Conservation (phyloP, 805 yeast genomes). For the Candida maltosa region DNA sequence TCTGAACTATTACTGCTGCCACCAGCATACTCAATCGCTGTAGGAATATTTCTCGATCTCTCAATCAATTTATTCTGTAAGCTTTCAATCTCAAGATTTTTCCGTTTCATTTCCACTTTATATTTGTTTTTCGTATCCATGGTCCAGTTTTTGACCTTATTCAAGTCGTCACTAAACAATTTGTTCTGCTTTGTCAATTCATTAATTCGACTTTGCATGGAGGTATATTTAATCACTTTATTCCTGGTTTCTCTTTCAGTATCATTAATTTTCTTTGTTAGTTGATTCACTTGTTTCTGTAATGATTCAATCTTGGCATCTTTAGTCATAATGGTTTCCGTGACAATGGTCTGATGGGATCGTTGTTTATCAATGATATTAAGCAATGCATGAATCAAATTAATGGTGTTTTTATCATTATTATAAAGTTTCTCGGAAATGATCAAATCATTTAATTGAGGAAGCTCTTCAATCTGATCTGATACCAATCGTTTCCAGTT, state of each 20-base stretch:
- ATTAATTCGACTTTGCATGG: constrained; percentile 13
- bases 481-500: constrained; percentile 29
- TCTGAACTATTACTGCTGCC: constrained; percentile 11
- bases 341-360: constrained; percentile 27
- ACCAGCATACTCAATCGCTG: constrained; percentile 24
- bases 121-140: constrained; percentile 29
- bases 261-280: constrained; percentile 13
- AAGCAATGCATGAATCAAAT: constrained; percentile 31
- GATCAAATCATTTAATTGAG: constrained; percentile 13
- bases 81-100: constrained; percentile 27
- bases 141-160: constrained; percentile 24
- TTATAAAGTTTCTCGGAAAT: constrained; percentile 28
- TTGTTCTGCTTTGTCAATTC: constrained; percentile 18
- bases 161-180: constrained; percentile 26
- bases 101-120: constrained; percentile 32
- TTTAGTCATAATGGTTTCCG: constrained; percentile 23
- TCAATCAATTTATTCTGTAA: constrained; percentile 34
- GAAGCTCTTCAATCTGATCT: constrained; percentile 18
- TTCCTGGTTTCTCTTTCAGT: constrained; percentile 10
- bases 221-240: constrained; percentile 18
- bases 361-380: constrained; percentile 31
- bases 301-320: constrained; percentile 25
- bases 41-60: constrained; percentile 23
- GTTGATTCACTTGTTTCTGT: constrained; percentile 15
- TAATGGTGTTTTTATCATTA: constrained; percentile 36